Evolutionary conservation across 2,329 filamentous ascomycete genomes (phyloP), one percentile per base, ranked within the genome.

Genomic region (Colletotrichum simmondsii): DNA sequence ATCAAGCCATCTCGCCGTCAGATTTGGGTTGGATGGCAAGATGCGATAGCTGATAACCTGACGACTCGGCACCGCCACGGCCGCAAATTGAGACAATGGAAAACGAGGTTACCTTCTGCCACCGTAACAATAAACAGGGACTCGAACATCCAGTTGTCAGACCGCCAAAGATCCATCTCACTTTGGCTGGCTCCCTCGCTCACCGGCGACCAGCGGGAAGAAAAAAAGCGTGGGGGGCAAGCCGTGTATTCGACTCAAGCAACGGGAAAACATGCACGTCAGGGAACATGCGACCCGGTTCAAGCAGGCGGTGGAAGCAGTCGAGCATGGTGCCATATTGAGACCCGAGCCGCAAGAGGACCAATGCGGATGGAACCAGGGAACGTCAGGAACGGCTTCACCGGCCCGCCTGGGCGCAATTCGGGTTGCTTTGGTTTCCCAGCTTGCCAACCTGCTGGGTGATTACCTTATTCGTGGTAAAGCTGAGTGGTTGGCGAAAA

Each of bases 1-100:
- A 72, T 72, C 46, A 54, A 70, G 59, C 70, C 60, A 72, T 61
- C 58, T 65, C 66, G 66, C 59, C 60, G 60, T 70, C 66, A 70
- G 59, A 65, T 70, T 70, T 52, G 28, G 22, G 32, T 5, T n/a
- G 22, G 60, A 61, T 70, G 30, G 66, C 66, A 69, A 72, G 70
- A 72, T 72, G 66, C 32, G 46, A 70, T 53, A 46, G 60, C 54
- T 65, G 54, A 70, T 65, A 49, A 72, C 59, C 70, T 72, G 66
- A 65, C 59, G 35, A 70, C 66, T 65, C 26, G 59, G 60, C 49
- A 72, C 66, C 22, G 60, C 66, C 66, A 65, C 66, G 60, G 54
- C 22, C 14, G 35, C 49, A 14, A 12, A 37, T 49, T 72, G 54
- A 70, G 70, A 72, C 60, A 72, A 26, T 49, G 46, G 32, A 63